Evolutionary conservation across 2,329 filamentous ascomycete genomes (phyloP).

Genomic region (Diaporthe velutina): DNA sequence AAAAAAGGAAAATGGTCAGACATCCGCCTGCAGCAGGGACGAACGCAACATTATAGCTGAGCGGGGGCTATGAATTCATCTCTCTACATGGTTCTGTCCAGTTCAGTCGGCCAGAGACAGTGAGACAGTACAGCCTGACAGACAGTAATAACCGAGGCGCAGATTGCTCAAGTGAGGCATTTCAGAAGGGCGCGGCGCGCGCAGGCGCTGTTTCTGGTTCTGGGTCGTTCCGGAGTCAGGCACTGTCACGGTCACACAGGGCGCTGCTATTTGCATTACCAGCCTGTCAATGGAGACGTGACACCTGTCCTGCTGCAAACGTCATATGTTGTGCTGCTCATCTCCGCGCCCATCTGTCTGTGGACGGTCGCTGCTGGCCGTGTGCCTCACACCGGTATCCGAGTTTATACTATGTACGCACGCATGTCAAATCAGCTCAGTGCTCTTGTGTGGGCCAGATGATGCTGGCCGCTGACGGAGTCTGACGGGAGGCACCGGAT

Average conservation of each 20-base stretch:
- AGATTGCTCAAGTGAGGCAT: neutral
- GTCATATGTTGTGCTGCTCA: slow-evolving; percentile 35
- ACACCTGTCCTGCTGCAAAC: slow-evolving; percentile 39
- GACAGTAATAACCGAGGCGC: neutral
- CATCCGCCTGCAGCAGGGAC: slow-evolving; percentile 6
- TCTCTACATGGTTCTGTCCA: neutral
- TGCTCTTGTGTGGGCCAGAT: slow-evolving; percentile 26
- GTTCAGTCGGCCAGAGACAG: neutral
- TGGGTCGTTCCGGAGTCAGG: slow-evolving; percentile 20
- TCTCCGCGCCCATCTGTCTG: neutral
- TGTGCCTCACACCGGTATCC: slow-evolving; percentile 23
- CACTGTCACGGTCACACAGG: slow-evolving; percentile 17
- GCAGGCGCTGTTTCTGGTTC: slow-evolving; percentile 13
- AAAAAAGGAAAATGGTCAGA: neutral
- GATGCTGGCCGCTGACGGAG: slow-evolving; percentile 28
- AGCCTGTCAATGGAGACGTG: slow-evolving; percentile 35
- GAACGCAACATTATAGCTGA: slow-evolving; percentile 8
- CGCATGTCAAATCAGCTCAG: slow-evolving; percentile 5
- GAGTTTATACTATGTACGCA: neutral
- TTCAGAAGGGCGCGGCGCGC: slow-evolving; percentile 2
- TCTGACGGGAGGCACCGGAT: slow-evolving; percentile 23
- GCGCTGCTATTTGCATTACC: neutral
- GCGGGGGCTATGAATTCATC: neutral
- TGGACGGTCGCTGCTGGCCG: neutral
- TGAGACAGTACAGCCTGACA: no score